Conservation (phyloP, 495 filamentous ascomycete genomes). For the Penicillium chermesinum region DNA sequence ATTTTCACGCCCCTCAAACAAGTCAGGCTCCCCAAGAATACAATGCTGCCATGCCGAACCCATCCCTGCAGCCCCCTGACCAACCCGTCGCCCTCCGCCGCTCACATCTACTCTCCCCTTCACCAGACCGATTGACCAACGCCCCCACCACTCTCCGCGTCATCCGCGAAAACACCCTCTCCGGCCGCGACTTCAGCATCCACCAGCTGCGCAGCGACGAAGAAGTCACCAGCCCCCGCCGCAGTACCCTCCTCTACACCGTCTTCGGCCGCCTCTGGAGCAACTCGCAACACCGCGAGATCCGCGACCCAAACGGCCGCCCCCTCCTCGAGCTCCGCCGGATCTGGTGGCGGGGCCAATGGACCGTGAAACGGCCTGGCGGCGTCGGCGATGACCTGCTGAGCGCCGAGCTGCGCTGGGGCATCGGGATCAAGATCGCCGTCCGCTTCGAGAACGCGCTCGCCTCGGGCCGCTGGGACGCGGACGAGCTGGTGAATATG, state of each 20-base stretch:
- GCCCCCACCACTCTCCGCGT: slow-evolving; percentile 24
- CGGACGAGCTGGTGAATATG: neutral
- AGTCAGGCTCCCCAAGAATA: neutral
- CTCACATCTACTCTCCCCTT: slow-evolving; percentile 23
- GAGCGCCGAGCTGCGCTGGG: slow-evolving; percentile 7
- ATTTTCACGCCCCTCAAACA: neutral
- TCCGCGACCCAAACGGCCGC: slow-evolving; percentile 9
- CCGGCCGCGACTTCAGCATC: slow-evolving; percentile 14
- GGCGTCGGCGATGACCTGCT: slow-evolving; percentile 10
- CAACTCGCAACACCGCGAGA: slow-evolving; percentile 12
- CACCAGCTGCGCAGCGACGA: slow-evolving; percentile 18
- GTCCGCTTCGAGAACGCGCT: slow-evolving; percentile 18
- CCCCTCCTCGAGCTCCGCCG: slow-evolving; percentile 19
- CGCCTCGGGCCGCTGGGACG: neutral
- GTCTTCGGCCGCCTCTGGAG: slow-evolving; percentile 17
- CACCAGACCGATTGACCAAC: slow-evolving; percentile 22
- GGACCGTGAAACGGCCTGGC: slow-evolving; percentile 13
- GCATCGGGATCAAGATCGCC: slow-evolving; percentile 6
- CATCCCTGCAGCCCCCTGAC: slow-evolving; percentile 14
- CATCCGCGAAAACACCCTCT: slow-evolving; percentile 11
- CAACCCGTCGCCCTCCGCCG: slow-evolving; percentile 22
- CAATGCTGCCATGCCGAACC: slow-evolving; percentile 11
- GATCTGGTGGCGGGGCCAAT: slow-evolving; percentile 15
- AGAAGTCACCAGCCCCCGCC: slow-evolving; percentile 11
- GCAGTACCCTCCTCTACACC: slow-evolving; percentile 16